Base-by-base conservation (phyloP, 1,139 yeast genomes). In the Geotrichum carabidarum region DNA sequence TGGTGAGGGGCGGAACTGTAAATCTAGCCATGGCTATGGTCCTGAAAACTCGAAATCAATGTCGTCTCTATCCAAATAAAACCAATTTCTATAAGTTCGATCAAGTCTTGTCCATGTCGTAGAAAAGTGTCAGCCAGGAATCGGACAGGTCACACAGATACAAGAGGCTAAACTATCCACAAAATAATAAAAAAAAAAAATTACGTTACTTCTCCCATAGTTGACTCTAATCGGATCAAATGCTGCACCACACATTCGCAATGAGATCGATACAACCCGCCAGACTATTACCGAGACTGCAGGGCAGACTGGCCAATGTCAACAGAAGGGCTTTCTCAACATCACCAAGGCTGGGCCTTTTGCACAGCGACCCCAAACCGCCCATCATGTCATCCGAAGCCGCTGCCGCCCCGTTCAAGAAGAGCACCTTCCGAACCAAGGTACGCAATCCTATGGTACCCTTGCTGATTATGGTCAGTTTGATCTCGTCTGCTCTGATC, bases 1-100 rank as follows among this genome's bases (percentile, higher is more conserved):
- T 66, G 1, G 79, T 75, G 14, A 75, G 73, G 27, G 70, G 69
- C 8, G 79, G 79, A n/a, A 74, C 60, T 44, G 65, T 66, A 34
- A 61, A 47, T 44, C 60, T 51, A 14, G 58, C 53, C 58, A 55
- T 55, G n/a, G 48, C 27, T 22, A 22, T 22, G 27, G 27, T 22
- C 27, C 27, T 22, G 27, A 22, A 22, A 22, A 22, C 27, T 22
- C 27, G 27, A 22, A 22, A 22, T 22, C 27, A 22, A 5, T 5
- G 27, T 22, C 27, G 27, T 22, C 27, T 22, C 27, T 22, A 22
- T 22, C 27, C 27, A 22, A 22, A 22, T 3, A 22, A 22, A 22
- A 22, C 5, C 27, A 22, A 22, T 3, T 3, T 22, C 27, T 22
- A 22, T 22, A 22, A 22, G 27, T 3, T 22, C 27, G 5, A 5